A percentile compares a stretch with the other conserved stretches of the same genome.
These are phyloP conservation scores for Phytomonas sp. DNA, from an alignment of 208 protist genomes.

Conservation along the genomic window DNA sequence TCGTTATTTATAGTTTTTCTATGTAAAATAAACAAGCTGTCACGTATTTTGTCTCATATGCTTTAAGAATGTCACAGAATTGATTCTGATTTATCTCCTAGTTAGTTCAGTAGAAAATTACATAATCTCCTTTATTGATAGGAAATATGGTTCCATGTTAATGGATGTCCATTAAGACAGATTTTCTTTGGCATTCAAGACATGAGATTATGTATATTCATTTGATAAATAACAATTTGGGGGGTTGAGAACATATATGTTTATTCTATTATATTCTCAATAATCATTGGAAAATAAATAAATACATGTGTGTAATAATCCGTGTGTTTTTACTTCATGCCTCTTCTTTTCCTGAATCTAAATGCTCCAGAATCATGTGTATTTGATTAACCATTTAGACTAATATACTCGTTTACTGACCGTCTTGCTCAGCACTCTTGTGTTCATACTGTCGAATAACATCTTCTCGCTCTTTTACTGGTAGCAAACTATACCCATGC, in stretches of 20 bases:
- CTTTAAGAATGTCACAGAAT: background rate
- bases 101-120: slow-evolving; percentile 1
- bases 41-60: too few relatives aligned
- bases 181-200: background rate
- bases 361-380: background rate
- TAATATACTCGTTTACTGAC: background rate
- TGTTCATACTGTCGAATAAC: slow-evolving; percentile 63
- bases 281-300: background rate
- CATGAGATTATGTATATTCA: background rate
- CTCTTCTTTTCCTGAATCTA: background rate
- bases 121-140: background rate
- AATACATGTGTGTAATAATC: background rate
- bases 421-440: slow-evolving; percentile 4
- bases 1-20: too few relatives aligned
- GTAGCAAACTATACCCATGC: slow-evolving; percentile 73
- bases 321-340: background rate
- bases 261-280: too few relatives aligned
- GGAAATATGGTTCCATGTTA: background rate
- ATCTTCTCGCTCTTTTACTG: slow-evolving; percentile 42
- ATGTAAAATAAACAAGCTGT: too few relatives aligned
- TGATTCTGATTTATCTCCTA: slow-evolving; percentile 11
- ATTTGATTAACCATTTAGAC: background rate
- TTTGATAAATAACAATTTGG: background rate
- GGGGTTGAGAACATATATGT: too few relatives aligned
- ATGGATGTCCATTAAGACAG: background rate